A percentile compares a stretch with the other conserved stretches of the same genome.
These are phyloP conservation scores for Trichoderma harzianum DNA, from an alignment of 2,329 filamentous ascomycete species.

Conservation along the genomic window DNA sequence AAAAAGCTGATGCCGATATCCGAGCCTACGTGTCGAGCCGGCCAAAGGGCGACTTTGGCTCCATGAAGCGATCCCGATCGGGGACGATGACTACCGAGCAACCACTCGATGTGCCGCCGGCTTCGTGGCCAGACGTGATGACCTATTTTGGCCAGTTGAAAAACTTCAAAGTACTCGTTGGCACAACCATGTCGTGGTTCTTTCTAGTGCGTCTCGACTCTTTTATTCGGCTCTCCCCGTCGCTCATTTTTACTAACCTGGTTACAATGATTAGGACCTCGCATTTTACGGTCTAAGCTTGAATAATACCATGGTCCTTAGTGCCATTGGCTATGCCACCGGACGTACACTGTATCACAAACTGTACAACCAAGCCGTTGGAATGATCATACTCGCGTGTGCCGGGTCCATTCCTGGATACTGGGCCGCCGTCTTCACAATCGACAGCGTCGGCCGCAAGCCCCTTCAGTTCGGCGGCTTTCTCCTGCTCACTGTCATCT, in stretches of 20 bases:
- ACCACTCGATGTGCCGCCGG: slow-evolving; percentile 59
- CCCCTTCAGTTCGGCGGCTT: slow-evolving; percentile 68
- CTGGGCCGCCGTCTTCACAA: slow-evolving; percentile 69
- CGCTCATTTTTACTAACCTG: slow-evolving; percentile 17
- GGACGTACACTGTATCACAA: slow-evolving; percentile 63
- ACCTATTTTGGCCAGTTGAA: slow-evolving; percentile 66
- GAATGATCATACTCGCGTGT: slow-evolving; percentile 73
- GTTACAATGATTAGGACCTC: slow-evolving; percentile 47
- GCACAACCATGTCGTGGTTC: slow-evolving; percentile 79
- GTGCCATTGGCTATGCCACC: slow-evolving; percentile 66
- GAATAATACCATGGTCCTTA: slow-evolving; percentile 71
- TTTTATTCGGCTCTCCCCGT: neutral
- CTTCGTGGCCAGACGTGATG: slow-evolving; percentile 66
- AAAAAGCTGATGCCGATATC: slow-evolving; percentile 72
- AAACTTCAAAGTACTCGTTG: slow-evolving; percentile 68
- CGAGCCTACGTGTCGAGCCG: slow-evolving; percentile 54
- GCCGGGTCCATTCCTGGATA: slow-evolving; percentile 78
- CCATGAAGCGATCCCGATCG: slow-evolving; percentile 49
- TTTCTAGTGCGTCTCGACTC: slow-evolving; percentile 49
- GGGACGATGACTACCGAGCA: slow-evolving; percentile 43
- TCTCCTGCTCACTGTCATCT: slow-evolving; percentile 57
- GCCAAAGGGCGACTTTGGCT: slow-evolving; percentile 46
- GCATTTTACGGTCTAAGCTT: slow-evolving; percentile 69
- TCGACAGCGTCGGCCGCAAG: slow-evolving; percentile 75
- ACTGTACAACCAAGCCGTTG: slow-evolving; percentile 69